These are phyloP conservation scores for Coemansia umbellata DNA, from an alignment of 192 early-diverging fungal genomes.

Conservation along the genomic window DNA sequence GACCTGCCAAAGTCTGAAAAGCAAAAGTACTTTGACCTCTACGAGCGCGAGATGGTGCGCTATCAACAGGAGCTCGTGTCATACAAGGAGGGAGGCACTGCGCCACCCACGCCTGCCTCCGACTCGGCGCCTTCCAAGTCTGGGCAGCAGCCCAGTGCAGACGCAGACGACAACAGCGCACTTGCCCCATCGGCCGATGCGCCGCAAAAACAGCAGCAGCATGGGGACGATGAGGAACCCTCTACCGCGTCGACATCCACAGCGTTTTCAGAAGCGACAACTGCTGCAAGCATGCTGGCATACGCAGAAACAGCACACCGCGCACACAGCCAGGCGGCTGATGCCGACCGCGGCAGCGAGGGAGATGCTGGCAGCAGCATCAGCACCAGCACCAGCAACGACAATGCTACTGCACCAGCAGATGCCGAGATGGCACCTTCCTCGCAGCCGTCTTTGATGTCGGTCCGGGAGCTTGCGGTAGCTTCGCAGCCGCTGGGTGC, in stretches of 20 bases:
- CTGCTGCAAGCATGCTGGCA: neutral
- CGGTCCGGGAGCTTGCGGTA: no score
- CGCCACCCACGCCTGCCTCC: neutral
- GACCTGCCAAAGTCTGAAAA: conserved; percentile 32
- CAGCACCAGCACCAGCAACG: no score
- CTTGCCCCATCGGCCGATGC: neutral
- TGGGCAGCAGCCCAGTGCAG: neutral
- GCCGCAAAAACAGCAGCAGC: no score
- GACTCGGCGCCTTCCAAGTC: neutral
- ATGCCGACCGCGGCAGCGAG: no score
- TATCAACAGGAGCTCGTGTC: conserved; percentile 46
- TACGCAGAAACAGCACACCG: no score
- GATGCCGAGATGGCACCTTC: no score
- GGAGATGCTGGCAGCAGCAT: no score
- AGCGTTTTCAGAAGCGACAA: neutral
- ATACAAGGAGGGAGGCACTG: conserved; percentile 28
- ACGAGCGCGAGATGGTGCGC: conserved; percentile 44
- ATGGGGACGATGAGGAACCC: no score
- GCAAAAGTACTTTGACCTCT: conserved; percentile 45
- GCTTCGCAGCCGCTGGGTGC: no score
- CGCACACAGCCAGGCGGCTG: no score
- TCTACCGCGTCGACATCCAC: neutral
- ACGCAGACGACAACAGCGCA: neutral
- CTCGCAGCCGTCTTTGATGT: no score
- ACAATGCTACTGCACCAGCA: no score